These are phyloP conservation scores for Ophiosphaerella korrae DNA, from an alignment of 2,329 filamentous ascomycete species.

Conservation along the genomic window DNA sequence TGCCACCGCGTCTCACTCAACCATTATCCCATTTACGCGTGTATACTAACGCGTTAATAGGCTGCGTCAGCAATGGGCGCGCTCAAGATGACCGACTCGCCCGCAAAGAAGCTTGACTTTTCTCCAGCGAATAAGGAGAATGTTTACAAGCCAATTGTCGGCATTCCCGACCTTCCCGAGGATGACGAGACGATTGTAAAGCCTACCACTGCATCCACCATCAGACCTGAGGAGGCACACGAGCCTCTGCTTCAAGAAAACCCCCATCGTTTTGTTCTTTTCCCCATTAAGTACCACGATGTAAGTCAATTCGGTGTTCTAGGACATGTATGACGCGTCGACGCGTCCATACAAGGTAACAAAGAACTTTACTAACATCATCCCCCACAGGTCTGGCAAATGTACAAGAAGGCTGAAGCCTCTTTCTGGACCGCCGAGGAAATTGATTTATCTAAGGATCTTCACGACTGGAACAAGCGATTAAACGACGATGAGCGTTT, in stretches of 20 bases:
- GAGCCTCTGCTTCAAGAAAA: constrained; percentile 97
- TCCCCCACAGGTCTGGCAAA: constrained; percentile 86
- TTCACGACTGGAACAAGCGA: constrained; percentile 99
- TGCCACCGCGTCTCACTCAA: constrained; percentile 36
- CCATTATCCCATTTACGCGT: constrained; percentile 36
- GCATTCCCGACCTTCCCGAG: constrained; percentile 53
- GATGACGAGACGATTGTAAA: constrained; percentile 53
- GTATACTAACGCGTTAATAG: constrained; percentile 59
- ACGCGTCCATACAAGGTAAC: constrained; percentile 63
- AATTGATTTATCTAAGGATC: constrained; percentile 98
- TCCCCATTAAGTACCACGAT: constrained; percentile 99
- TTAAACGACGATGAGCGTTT: constrained; percentile 96
- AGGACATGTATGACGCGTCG: constrained; percentile 48
- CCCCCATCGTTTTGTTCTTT: constrained; percentile 92
- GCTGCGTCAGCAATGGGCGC: constrained; percentile 84
- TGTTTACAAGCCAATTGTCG: constrained; percentile 62
- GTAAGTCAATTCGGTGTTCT: constrained; percentile 62
- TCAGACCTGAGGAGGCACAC: constrained; percentile 71
- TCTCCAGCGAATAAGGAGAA: constrained; percentile 80
- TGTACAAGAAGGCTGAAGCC: constrained; percentile 99
- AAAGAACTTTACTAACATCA: constrained; percentile 36
- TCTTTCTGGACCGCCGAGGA: constrained; percentile 99
- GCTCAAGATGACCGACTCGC: constrained; percentile 87
- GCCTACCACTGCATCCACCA: constrained; percentile 57
- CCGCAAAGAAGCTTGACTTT: constrained; percentile 88